phyloP scores from a whole-genome alignment of 495 filamentous ascomycete species.

The Trichoderma erinaceum region DNA sequence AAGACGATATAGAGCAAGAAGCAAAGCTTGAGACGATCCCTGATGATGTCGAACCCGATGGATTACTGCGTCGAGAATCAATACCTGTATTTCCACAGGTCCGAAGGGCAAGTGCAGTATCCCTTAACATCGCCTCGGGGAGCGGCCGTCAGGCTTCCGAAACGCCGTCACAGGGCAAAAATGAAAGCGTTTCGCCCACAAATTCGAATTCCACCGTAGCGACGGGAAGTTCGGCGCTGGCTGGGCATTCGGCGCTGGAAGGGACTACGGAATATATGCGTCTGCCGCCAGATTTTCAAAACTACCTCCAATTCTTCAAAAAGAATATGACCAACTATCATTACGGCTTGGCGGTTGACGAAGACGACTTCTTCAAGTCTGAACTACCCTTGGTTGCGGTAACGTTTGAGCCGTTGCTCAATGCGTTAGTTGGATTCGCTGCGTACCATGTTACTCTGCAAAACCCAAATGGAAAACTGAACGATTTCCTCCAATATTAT shows the following conservation, averaged over 20 bases:
- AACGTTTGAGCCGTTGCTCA: conserved; percentile 73
- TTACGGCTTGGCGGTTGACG: conserved; percentile 67
- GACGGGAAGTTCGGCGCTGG: conserved; percentile 28
- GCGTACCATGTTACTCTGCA: conserved; percentile 78
- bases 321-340: conserved; percentile 71
- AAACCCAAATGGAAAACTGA: conserved; percentile 61
- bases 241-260: conserved; percentile 26
- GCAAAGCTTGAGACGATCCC: conserved; percentile 54
- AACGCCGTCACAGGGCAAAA: conserved; percentile 44
- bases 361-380: conserved; percentile 63
- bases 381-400: conserved; percentile 65
- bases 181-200: conserved; percentile 45
- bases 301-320: conserved; percentile 71
- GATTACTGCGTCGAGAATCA: conserved; percentile 30
- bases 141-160: conserved; percentile 40
- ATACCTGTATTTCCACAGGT: conserved; percentile 31
- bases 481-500: conserved; percentile 83
- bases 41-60: conserved; percentile 58
- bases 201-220: conserved; percentile 38
- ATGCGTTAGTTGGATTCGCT: conserved; percentile 85
- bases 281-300: conserved; percentile 61
- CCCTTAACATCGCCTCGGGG: conserved; percentile 24
- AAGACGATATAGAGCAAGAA: conserved; percentile 46
- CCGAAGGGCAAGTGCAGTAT: conserved; percentile 39
- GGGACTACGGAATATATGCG: conserved; percentile 41